Evolutionary conservation across 805 yeast species (phyloP), one percentile per base, ranked within the genome.

Genomic region (Wickerhamomyces canadensis): DNA sequence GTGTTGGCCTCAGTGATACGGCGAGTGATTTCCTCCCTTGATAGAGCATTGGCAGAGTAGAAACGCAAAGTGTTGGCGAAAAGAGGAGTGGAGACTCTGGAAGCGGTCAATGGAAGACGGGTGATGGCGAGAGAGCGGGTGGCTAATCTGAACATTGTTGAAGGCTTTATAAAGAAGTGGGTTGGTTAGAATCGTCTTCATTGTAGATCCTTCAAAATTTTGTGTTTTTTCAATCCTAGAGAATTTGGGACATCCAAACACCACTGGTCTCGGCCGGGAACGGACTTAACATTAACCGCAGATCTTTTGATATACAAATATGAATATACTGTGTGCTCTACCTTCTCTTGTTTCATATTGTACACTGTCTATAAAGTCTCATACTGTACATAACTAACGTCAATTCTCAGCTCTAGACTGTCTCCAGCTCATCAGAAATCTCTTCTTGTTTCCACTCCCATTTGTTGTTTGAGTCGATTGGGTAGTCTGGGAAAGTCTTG

Each of bases 1-100:
- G 70, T 70, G 61, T 82, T 71, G 40, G 93, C 95, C 54, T 83
- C 85, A 44, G 82, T 67, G 37, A 93, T 84, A 66, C 97, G 79
- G 46, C 75, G 70, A 50, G 87, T 75, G 47, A 89, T 89, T 58
- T 86, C 96, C 28, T 80, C 84, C 58, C 78, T 76, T 43, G 82
- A 68, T 52, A 88, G 66, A 24, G 84, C 74, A 40, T 81, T 76
- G 36, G 83, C 74, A 15, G 74, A 58, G 66, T 80, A 81, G 56
- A 73, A 60, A 49, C 76, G 64, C 40, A 42, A 58, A 43, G 45
- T 43, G 34, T 57, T 49, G 49, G 68, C 61, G 41, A 58, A 50
- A 28, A 62, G 31, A 6, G 42, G 25, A 30, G 61, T 53, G 35
- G 53, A 35, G 33, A 38, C 30, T 39, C 48, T 53, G 18, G 39